phyloP scores from a whole-genome alignment of 306 rosid species.

The Ormosia emarginata region DNA sequence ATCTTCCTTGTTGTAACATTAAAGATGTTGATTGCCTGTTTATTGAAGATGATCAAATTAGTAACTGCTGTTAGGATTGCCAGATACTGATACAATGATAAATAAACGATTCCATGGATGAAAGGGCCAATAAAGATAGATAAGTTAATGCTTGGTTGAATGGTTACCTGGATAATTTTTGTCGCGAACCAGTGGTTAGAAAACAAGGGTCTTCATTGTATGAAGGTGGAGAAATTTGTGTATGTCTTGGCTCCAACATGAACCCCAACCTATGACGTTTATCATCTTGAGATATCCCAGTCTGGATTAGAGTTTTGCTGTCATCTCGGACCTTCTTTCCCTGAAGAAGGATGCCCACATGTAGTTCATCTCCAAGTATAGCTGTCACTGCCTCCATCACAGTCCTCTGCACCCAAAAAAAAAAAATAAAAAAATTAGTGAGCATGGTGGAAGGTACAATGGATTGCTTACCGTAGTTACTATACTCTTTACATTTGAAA shows the following conservation, averaged over 20 bases:
- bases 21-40: constrained; percentile 54
- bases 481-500: neutral
- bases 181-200: constrained; percentile 22
- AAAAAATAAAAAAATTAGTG: neutral
- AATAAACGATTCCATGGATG: neutral
- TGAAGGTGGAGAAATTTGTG: constrained; percentile 29
- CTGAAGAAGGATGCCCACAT: constrained; percentile 69
- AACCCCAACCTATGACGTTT: constrained; percentile 61
- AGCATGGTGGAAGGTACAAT: neutral
- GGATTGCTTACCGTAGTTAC: neutral
- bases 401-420: constrained; percentile 35
- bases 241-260: constrained; percentile 63
- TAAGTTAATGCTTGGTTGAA: constrained; percentile 1
- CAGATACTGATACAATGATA: neutral
- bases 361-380: constrained; percentile 69
- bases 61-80: neutral
- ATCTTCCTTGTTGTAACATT: constrained; percentile 40
- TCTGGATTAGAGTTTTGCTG: constrained; percentile 62
- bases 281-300: constrained; percentile 66
- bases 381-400: constrained; percentile 70
- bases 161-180: constrained; percentile 43
- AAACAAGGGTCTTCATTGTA: constrained; percentile 34
- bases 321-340: constrained; percentile 78
- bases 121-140: neutral
- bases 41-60: constrained; percentile 20